Evolutionary conservation across 345 rosid species (phyloP).

Genomic region (Murraya koenigii): DNA sequence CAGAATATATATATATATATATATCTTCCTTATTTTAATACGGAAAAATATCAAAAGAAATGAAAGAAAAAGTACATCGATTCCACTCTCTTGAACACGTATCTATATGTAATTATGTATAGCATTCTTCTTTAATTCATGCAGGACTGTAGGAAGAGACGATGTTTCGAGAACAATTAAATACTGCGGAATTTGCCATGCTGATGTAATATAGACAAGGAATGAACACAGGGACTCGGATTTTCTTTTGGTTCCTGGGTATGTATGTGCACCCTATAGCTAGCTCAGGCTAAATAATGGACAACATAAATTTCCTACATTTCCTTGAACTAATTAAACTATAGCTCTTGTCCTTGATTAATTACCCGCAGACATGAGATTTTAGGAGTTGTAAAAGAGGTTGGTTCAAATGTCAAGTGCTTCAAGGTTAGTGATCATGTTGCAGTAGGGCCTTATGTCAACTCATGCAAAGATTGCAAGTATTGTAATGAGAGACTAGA

Average conservation of each 20-base stretch:
- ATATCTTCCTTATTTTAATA: background rate
- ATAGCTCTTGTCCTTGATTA: background rate
- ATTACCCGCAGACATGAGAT: conserved; percentile 29
- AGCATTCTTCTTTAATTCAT: too few relatives aligned
- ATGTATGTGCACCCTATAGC: background rate
- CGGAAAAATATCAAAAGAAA: too few relatives aligned
- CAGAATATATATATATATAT: too few relatives aligned
- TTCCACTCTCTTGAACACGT: too few relatives aligned
- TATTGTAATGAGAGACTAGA: conserved; percentile 30
- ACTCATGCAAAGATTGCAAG: conserved; percentile 32
- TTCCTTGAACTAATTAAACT: background rate
- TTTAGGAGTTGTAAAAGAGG: conserved; percentile 31
- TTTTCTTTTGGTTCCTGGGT: background rate
- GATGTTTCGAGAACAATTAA: background rate
- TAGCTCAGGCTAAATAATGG: background rate
- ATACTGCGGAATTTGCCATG: background rate
- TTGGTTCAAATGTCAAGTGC: conserved; percentile 26
- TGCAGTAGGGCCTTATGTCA: conserved; percentile 35
- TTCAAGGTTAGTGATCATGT: conserved; percentile 34
- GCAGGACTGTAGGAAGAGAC: background rate
- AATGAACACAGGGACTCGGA: background rate
- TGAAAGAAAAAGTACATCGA: too few relatives aligned
- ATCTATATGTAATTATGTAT: too few relatives aligned
- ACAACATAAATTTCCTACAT: background rate
- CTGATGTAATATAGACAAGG: background rate